Evolutionary conservation across 345 rosid genomes (phyloP).

Genomic region (Citropsis articulata): DNA sequence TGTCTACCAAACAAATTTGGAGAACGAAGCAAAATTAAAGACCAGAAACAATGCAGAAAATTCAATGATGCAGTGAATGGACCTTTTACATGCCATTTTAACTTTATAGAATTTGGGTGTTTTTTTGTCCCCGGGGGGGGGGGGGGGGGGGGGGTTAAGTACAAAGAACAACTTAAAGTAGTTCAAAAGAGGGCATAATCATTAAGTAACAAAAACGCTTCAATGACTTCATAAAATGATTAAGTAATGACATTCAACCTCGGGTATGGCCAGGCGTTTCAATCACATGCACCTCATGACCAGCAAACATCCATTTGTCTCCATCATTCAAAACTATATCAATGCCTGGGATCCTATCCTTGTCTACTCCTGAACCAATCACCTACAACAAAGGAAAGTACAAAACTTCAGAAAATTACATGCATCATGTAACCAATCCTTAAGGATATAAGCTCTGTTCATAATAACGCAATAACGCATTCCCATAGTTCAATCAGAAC

Average conservation of each 20-base stretch:
- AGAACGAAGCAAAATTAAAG: neutral
- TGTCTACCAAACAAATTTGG: neutral
- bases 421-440: neutral
- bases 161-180: neutral
- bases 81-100: no score
- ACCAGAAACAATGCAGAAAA: neutral
- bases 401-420: neutral
- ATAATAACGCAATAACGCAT: neutral
- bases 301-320: conserved; percentile 99
- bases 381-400: conserved; percentile 51
- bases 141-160: neutral
- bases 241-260: conserved; percentile 47
- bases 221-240: conserved; percentile 5
- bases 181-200: neutral
- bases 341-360: conserved; percentile 84
- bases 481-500: neutral
- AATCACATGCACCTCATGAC: conserved; percentile 81
- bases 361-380: conserved; percentile 81
- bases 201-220: neutral
- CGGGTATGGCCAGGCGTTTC: conserved; percentile 97
- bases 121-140: no score
- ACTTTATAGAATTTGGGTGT: no score
- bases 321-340: conserved; percentile 81
- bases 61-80: neutral
- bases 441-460: neutral